These are phyloP conservation scores for Ramaria rubella DNA, from an alignment of 768 basidiomycete species.

Conservation along the genomic window DNA sequence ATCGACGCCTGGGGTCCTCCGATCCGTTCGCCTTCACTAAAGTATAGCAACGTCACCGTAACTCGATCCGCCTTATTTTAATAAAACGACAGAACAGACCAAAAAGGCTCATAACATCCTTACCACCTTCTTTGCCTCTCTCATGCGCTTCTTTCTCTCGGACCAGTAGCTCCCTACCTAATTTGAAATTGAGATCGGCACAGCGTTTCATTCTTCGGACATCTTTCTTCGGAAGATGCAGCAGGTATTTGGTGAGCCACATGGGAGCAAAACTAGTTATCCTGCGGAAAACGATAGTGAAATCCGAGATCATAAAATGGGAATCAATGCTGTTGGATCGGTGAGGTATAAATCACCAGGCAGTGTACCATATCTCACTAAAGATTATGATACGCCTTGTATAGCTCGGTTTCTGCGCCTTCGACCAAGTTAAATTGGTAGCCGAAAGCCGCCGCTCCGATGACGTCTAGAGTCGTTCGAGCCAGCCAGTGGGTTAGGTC, in stretches of 20 bases:
- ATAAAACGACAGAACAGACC: constrained; percentile 32
- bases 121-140: constrained; percentile 30
- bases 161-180: constrained; percentile 42
- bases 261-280: constrained; percentile 35
- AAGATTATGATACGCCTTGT: constrained; percentile 46
- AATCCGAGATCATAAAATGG: constrained; percentile 40
- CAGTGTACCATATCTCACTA: neutral
- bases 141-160: constrained; percentile 43
- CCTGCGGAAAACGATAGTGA: constrained; percentile 43
- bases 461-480: constrained; percentile 31
- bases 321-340: constrained; percentile 25
- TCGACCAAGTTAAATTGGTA: constrained; percentile 50
- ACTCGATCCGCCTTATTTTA: neutral
- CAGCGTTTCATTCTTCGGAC: constrained; percentile 32
- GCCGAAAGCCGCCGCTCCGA: constrained; percentile 33
- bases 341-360: constrained; percentile 29
- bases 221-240: constrained; percentile 35
- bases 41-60: neutral
- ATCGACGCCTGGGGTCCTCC: constrained; percentile 35
- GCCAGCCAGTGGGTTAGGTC: constrained; percentile 43
- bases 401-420: constrained; percentile 44
- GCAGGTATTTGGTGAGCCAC: constrained; percentile 39
- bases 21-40: constrained; percentile 50
- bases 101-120: constrained; percentile 52
- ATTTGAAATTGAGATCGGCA: constrained; percentile 19